These are phyloP conservation scores for Nannochloropsis salina DNA, from an alignment of 108 stramenopile species.

Conservation along the genomic window DNA sequence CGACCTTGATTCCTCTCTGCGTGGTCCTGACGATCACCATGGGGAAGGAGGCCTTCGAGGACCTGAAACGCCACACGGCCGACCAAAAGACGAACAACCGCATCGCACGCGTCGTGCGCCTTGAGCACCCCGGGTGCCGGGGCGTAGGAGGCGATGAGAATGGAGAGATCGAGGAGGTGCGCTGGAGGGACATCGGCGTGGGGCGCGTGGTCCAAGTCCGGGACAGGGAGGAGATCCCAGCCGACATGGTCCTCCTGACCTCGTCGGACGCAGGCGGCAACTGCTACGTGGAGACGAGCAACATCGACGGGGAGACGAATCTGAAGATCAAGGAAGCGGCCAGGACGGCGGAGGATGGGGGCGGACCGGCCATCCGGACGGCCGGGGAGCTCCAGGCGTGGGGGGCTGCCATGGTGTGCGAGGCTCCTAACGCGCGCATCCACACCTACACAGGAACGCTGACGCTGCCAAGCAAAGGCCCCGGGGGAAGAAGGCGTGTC, in stretches of 20 bases:
- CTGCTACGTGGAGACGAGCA: constrained; percentile 89
- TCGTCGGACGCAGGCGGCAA: constrained; percentile 71
- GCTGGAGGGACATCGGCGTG: constrained; percentile 42
- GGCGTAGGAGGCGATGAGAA: constrained; percentile 11
- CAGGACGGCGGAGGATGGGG: constrained; percentile 49
- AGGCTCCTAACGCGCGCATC: constrained; percentile 79
- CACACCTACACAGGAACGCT: constrained; percentile 42
- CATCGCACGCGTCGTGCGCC: background rate
- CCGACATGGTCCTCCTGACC: constrained; percentile 84
- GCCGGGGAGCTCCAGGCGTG: constrained; percentile 48
- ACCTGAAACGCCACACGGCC: constrained; percentile 70
- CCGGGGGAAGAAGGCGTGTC: constrained; percentile 46
- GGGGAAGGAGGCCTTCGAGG: constrained; percentile 76
- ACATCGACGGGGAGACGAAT: constrained; percentile 98
- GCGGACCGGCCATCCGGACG: constrained; percentile 53
- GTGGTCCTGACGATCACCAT: constrained; percentile 78
- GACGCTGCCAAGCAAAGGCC: constrained; percentile 1
- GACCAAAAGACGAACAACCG: constrained; percentile 58
- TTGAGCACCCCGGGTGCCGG: background rate
- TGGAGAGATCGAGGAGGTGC: constrained; percentile 28
- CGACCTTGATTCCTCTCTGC: constrained; percentile 82
- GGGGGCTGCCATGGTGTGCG: constrained; percentile 60
- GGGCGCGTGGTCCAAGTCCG: constrained; percentile 25
- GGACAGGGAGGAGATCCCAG: constrained; percentile 82
- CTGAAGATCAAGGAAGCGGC: constrained; percentile 75